A percentile compares a stretch with the other conserved stretches of the same genome.
These are phyloP conservation scores for Schizophyllum commune DNA, from an alignment of 1,284 basidiomycete genomes.

Conservation along the genomic window DNA sequence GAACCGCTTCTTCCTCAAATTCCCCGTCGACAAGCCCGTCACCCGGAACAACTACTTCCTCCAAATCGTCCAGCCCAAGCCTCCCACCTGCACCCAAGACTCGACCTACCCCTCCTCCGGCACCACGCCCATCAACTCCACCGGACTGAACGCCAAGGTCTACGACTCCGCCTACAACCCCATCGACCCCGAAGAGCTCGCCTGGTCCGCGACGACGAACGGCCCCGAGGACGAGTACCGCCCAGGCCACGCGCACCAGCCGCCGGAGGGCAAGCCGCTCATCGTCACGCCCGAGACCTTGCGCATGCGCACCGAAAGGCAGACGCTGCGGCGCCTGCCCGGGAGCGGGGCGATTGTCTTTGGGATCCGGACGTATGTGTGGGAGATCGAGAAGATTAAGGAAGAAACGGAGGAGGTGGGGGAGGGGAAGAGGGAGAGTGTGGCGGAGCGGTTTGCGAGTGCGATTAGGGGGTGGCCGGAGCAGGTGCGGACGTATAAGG, in stretches of 20 bases:
- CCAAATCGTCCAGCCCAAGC: slow-evolving; percentile 39
- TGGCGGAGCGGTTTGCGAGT: slow-evolving; percentile 59
- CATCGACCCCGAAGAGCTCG: slow-evolving; percentile 57
- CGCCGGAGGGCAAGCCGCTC: slow-evolving; percentile 13
- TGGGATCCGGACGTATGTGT: slow-evolving; percentile 67
- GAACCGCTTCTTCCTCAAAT: slow-evolving; percentile 61
- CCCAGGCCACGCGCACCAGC: slow-evolving; percentile 24
- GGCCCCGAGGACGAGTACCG: slow-evolving; percentile 54
- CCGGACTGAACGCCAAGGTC: slow-evolving; percentile 8
- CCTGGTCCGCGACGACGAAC: slow-evolving; percentile 57
- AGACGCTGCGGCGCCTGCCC: slow-evolving; percentile 64
- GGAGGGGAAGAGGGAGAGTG: slow-evolving; percentile 40
- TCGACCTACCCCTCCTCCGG: not conserved
- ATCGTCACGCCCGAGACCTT: slow-evolving; percentile 37
- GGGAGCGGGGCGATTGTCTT: slow-evolving; percentile 68
- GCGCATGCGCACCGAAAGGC: slow-evolving; percentile 61
- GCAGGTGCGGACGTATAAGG: slow-evolving; percentile 61
- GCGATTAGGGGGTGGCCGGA: slow-evolving; percentile 64
- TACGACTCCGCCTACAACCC: slow-evolving; percentile 15
- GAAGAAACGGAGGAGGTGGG: slow-evolving; percentile 32
- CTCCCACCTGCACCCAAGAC: not conserved
- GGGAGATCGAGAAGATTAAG: slow-evolving; percentile 34
- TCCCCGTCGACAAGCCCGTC: slow-evolving; percentile 63
- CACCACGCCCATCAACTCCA: not conserved
- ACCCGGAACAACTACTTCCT: slow-evolving; percentile 68